phyloP scores from a whole-genome alignment of 768 basidiomycete genomes.

The Ramaria sp. region DNA sequence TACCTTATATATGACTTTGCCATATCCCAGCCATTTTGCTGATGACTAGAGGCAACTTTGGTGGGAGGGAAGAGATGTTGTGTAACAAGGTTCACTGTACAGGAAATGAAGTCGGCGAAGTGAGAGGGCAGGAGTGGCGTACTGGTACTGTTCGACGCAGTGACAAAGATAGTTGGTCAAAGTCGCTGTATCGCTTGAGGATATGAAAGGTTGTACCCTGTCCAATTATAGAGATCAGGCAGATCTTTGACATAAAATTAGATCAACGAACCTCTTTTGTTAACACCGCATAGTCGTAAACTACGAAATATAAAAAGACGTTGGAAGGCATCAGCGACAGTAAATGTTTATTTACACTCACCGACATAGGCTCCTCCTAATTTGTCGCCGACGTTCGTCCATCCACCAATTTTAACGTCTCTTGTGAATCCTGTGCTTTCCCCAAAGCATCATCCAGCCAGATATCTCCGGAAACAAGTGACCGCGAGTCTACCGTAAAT shows the following conservation, averaged over 20 bases:
- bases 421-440: constrained; percentile 48
- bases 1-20: too few relatives aligned
- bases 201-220: constrained; percentile 55
- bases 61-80: constrained; percentile 50
- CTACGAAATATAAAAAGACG: constrained; percentile 21
- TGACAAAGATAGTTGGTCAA: constrained; percentile 39
- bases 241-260: constrained; percentile 1
- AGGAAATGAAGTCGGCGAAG: neutral
- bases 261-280: constrained; percentile 41
- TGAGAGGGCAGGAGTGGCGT: constrained; percentile 12
- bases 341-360: constrained; percentile 20
- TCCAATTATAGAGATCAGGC: neutral
- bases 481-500: constrained; percentile 27
- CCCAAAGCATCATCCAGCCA: constrained; percentile 56
- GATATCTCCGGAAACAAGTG: constrained; percentile 58
- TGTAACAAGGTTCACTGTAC: constrained; percentile 33
- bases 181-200: constrained; percentile 59
- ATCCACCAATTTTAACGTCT: constrained; percentile 55
- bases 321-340: neutral
- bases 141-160: constrained; percentile 47
- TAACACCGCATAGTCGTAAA: constrained; percentile 60
- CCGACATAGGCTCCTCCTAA: constrained; percentile 57
- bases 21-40: too few relatives aligned
- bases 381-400: constrained; percentile 63
- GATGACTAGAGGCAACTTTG: constrained; percentile 58